Evolutionary conservation across 495 filamentous ascomycete genomes (phyloP).

Genomic region (Aspergillus indologenus): DNA sequence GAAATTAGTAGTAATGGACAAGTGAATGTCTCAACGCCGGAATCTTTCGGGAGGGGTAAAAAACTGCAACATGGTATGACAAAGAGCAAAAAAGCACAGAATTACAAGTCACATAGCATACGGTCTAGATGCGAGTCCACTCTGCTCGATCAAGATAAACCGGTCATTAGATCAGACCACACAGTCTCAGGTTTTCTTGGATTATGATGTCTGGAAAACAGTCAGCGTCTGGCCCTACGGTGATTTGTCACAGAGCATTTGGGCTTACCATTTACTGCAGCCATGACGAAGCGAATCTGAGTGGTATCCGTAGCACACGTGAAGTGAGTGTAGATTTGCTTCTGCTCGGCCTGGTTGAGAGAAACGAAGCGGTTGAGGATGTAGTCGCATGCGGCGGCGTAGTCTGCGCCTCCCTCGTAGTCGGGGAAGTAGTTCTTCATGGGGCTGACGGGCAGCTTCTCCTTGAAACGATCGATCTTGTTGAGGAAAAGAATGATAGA

Average conservation of each 20-base stretch:
- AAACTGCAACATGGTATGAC: constrained; percentile 27
- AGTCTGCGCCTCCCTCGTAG: constrained; percentile 92
- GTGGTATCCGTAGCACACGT: constrained; percentile 97
- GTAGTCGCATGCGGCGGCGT: constrained; percentile 90
- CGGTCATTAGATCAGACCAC: constrained; percentile 85
- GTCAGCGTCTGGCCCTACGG: constrained; percentile 1
- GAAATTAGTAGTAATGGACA: constrained; percentile 29
- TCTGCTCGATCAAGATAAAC: constrained; percentile 30
- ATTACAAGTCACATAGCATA: constrained; percentile 34
- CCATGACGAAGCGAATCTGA: constrained; percentile 99
- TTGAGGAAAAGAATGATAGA: constrained; percentile 99
- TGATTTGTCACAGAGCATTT: neutral
- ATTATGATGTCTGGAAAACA: constrained; percentile 86
- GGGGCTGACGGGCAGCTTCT: constrained; percentile 97
- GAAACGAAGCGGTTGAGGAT: constrained; percentile 96
- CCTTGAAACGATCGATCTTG: constrained; percentile 99
- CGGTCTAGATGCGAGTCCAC: constrained; percentile 37
- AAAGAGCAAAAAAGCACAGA: constrained; percentile 21
- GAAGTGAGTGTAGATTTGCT: constrained; percentile 99
- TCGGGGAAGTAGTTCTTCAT: constrained; percentile 99
- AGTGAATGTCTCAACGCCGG: constrained; percentile 45
- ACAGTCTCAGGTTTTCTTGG: constrained; percentile 97
- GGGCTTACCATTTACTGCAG: constrained; percentile 90
- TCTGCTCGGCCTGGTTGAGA: constrained; percentile 96
- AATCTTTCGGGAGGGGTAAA: constrained; percentile 32